phyloP scores from a whole-genome alignment of 306 rosid genomes.

The Spatholobus suberectus region DNA sequence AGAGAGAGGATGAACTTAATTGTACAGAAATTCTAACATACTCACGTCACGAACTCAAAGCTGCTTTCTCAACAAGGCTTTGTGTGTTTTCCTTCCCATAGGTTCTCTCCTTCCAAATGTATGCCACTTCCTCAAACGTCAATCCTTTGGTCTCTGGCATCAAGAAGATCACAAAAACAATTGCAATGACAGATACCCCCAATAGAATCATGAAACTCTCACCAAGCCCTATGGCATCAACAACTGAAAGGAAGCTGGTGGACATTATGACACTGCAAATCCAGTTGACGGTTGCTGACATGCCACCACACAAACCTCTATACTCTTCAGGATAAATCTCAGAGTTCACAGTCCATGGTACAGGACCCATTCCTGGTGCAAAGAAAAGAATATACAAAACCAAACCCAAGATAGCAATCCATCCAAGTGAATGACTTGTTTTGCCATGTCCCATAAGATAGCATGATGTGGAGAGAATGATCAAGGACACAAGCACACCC shows the following conservation, averaged over 20 bases:
- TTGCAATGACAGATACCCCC: conserved; percentile 48
- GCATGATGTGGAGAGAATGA: conserved; percentile 52
- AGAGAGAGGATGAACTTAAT: neutral
- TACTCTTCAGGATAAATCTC: conserved; percentile 85
- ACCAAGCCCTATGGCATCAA: conserved; percentile 66
- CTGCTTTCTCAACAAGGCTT: conserved; percentile 51
- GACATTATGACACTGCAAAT: conserved; percentile 69
- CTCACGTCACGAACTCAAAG: neutral
- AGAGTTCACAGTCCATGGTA: conserved; percentile 84
- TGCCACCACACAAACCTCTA: conserved; percentile 82
- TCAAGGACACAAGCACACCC: conserved; percentile 60
- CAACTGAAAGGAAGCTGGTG: conserved; percentile 61
- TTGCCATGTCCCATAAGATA: conserved; percentile 48
- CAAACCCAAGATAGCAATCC: conserved; percentile 72
- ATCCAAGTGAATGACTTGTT: conserved; percentile 41
- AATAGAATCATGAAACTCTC: conserved; percentile 66
- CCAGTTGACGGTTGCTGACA: conserved; percentile 89
- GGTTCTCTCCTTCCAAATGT: conserved; percentile 77
- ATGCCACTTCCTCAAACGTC: conserved; percentile 71
- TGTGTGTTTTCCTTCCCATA: conserved; percentile 52
- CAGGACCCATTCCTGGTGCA: conserved; percentile 88
- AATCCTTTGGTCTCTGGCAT: conserved; percentile 83
- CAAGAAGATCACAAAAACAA: conserved; percentile 49
- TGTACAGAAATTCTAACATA: neutral
- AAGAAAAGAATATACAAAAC: conserved; percentile 64